Conservation (phyloP, 768 basidiomycete genomes). For the Gloeopeniophorella convolvens region DNA sequence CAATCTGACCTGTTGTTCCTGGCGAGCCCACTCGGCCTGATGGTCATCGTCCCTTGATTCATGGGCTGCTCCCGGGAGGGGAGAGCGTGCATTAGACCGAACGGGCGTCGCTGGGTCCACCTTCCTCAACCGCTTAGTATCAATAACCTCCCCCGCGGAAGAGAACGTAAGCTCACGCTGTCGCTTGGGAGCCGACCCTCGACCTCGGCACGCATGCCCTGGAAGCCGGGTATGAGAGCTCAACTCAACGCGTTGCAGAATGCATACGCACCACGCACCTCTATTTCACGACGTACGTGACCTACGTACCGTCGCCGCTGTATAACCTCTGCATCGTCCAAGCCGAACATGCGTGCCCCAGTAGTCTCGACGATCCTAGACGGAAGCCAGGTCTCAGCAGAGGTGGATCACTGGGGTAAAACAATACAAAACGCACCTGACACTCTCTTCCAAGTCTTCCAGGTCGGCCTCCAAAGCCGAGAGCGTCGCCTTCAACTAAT, state of each 20-base stretch:
- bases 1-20: conserved; percentile 72
- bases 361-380: conserved; percentile 79
- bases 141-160: neutral
- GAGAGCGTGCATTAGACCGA: neutral
- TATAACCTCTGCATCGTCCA: conserved; percentile 71
- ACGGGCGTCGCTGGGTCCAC: neutral
- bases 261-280: conserved; percentile 45
- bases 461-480: conserved; percentile 78
- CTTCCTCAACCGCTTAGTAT: conserved; percentile 1
- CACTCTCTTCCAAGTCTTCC: conserved; percentile 91
- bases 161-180: conserved; percentile 13
- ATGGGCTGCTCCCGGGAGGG: conserved; percentile 2
- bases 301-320: conserved; percentile 71
- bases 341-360: conserved; percentile 77
- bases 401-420: neutral
- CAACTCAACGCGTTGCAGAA: neutral
- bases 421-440: conserved; percentile 49
- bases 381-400: neutral
- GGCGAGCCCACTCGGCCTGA: conserved; percentile 72
- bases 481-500: conserved; percentile 65
- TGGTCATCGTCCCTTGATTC: conserved; percentile 44
- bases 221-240: conserved; percentile 17
- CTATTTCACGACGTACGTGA: conserved; percentile 67
- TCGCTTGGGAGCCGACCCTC: conserved; percentile 21
- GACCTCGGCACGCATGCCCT: conserved; percentile 73